phyloP scores from a whole-genome alignment of 306 rosid genomes.

The Medicago truncatula region MtrunA17r5.0-ANR NC_053049.1:47538501-47539000 shows the following conservation, averaged over 20 bases:
- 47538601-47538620: background rate
- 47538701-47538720: background rate
- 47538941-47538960: constrained; percentile 32
- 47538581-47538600: too few relatives aligned
- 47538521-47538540: too few relatives aligned
- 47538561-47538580: background rate
- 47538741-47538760: background rate
- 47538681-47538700: background rate
- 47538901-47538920: constrained; percentile 25
- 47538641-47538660: background rate
- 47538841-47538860: constrained; percentile 12
- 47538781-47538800: background rate
- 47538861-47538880: constrained; percentile 21
- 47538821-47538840: constrained; percentile 1
- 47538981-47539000: constrained; percentile 31
- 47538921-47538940: constrained; percentile 27
- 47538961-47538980: constrained; percentile 29
- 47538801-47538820: constrained; percentile 16
- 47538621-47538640: background rate
- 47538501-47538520: too few relatives aligned
- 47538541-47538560: too few relatives aligned
- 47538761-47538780: background rate
- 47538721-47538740: background rate
- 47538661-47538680: background rate
- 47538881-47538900: constrained; percentile 16